Percentiles rank a stretch among this genome's conserved stretches.
Evolutionary conservation across 2,329 filamentous ascomycete species (phyloP).

Genomic region (Fusarium paranaense): DNA sequence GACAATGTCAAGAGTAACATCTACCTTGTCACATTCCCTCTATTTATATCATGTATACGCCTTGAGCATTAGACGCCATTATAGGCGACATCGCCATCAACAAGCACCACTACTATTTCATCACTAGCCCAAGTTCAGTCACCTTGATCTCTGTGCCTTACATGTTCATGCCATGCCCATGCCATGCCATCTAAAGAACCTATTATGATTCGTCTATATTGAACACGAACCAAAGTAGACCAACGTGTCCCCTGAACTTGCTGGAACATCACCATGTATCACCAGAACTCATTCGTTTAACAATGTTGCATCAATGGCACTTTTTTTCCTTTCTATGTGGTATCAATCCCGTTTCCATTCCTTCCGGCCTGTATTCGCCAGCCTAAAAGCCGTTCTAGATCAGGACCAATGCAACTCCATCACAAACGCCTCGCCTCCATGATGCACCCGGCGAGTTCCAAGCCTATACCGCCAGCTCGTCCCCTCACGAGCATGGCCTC

Average conservation of each 20-base stretch:
- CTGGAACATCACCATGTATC: not conserved
- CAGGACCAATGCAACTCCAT: conserved; percentile 2
- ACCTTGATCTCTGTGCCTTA: not conserved
- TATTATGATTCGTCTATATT: not conserved
- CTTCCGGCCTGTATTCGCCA: not conserved
- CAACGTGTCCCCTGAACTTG: not conserved
- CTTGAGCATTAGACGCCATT: conserved; percentile 12
- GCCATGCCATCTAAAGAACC: not conserved
- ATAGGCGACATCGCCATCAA: not conserved
- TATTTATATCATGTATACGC: not conserved
- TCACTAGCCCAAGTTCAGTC: not conserved
- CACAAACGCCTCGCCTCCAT: conserved; percentile 21
- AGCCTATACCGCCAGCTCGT: not conserved
- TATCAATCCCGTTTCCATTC: conserved; percentile 8
- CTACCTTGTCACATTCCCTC: conserved; percentile 3
- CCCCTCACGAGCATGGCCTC: not conserved
- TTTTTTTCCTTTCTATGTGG: conserved; percentile 32
- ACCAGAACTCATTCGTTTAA: not conserved
- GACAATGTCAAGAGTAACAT: conserved; percentile 25
- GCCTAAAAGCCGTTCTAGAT: conserved; percentile 5
- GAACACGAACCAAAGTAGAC: not conserved
- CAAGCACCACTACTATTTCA: not conserved
- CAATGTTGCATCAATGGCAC: not conserved
- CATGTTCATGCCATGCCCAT: not conserved
- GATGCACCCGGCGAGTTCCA: conserved; percentile 7